Conservation (phyloP, 1,139 yeast genomes). For the Lodderomyces theae region DNA sequence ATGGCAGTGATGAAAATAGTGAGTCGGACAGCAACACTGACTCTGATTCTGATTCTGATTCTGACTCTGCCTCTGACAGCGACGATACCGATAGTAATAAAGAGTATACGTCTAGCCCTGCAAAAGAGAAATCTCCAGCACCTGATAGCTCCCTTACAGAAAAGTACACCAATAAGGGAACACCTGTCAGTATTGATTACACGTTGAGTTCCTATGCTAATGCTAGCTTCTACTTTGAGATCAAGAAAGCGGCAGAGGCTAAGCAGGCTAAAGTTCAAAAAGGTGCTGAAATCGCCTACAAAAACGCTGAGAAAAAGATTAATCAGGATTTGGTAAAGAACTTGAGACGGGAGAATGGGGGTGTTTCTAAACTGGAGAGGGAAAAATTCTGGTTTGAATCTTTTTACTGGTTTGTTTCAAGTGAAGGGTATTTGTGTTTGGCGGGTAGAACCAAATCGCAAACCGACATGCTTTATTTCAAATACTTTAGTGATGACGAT, state of each 20-base stretch:
- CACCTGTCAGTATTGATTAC: conserved; percentile 64
- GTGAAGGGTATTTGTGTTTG: conserved; percentile 82
- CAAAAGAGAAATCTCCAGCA: not conserved
- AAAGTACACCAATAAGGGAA: conserved; percentile 16
- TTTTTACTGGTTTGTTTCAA: conserved; percentile 86
- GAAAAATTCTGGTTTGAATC: conserved; percentile 90
- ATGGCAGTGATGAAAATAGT: conserved; percentile 17
- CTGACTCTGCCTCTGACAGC: conserved; percentile 29
- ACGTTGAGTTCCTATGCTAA: conserved; percentile 81
- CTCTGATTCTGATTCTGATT: conserved; percentile 28
- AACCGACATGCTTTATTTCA: conserved; percentile 75
- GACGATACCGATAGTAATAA: conserved; percentile 23
- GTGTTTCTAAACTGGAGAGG: conserved; percentile 58
- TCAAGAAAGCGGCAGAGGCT: conserved; percentile 70
- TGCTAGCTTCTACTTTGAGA: conserved; percentile 81
- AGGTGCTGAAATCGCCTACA: conserved; percentile 74
- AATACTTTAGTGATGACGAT: conserved; percentile 74
- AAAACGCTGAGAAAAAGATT: conserved; percentile 80
- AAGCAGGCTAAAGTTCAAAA: conserved; percentile 81
- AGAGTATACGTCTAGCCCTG: not conserved
- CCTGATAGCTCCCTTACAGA: not conserved
- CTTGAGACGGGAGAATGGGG: conserved; percentile 62
- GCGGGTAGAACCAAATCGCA: conserved; percentile 88
- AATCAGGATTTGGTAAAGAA: conserved; percentile 67
- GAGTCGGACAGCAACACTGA: conserved; percentile 32